A percentile compares a stretch with the other conserved stretches of the same genome.
Evolutionary conservation across 441 rosid species (phyloP).

Genomic region (Croton setiger): DNA sequence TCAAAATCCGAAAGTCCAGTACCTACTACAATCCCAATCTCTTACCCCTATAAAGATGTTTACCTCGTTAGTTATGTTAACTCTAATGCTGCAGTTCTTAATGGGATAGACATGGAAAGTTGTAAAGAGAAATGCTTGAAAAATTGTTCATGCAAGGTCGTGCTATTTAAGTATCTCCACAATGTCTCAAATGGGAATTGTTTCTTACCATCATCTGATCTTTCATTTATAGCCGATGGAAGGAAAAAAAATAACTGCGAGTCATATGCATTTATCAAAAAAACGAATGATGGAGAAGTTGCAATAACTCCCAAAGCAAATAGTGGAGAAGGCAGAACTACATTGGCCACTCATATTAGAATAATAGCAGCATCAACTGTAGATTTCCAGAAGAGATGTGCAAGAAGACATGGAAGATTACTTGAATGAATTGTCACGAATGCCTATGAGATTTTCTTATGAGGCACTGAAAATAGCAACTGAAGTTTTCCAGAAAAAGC

Average conservation of each 20-base stretch:
- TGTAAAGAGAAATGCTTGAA: slow-evolving; percentile 6
- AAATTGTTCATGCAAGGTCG: slow-evolving; percentile 19
- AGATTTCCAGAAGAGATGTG: slow-evolving; percentile 5
- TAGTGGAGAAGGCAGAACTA: too few species aligned
- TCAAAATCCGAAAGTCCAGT: too few species aligned
- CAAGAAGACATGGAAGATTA: slow-evolving; percentile 4
- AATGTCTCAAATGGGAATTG: slow-evolving; percentile 3
- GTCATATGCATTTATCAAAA: too few species aligned
- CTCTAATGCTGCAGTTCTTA: not conserved
- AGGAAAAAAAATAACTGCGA: not conserved
- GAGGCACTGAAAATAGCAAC: not conserved
- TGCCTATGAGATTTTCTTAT: slow-evolving; percentile 12
- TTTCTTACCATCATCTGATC: slow-evolving; percentile 10
- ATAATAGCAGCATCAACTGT: not conserved
- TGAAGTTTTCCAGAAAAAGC: slow-evolving; percentile 9
- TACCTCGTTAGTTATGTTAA: too few species aligned
- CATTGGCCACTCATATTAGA: slow-evolving; percentile 5
- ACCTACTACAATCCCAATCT: too few species aligned
- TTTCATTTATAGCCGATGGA: slow-evolving; percentile 10
- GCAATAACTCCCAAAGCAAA: too few species aligned
- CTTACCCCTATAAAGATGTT: too few species aligned
- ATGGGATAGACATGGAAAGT: not conserved
- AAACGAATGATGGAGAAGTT: too few species aligned
- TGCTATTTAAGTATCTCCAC: slow-evolving; percentile 5
- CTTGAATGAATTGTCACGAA: slow-evolving; percentile 16